Evolutionary conservation across 208 protist species (phyloP).

Genomic region (Leishmania mexicana): DNA sequence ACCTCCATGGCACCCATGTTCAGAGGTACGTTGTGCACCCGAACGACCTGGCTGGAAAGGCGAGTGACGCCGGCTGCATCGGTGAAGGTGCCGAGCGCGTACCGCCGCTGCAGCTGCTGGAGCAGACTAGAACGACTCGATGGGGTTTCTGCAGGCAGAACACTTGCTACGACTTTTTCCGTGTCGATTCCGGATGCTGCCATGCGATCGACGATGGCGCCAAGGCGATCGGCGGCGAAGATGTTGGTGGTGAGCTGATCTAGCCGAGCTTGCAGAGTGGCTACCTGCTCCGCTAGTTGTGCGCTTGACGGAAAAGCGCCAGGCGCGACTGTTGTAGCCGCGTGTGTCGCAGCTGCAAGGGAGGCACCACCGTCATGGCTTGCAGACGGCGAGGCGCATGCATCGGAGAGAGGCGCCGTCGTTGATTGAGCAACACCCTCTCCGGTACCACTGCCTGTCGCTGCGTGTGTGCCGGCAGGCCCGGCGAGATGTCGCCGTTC

Average conservation of each 20-base stretch:
- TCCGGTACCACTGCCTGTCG: background rate
- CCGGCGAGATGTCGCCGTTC: slow-evolving; percentile 44
- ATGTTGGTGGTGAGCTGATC: slow-evolving; percentile 43
- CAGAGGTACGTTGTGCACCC: slow-evolving; percentile 58
- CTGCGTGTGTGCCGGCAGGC: background rate
- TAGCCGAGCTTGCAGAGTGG: slow-evolving; percentile 40
- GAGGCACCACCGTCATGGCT: background rate
- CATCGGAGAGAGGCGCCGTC: background rate
- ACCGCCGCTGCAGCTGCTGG: slow-evolving; percentile 14
- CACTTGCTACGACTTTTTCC: background rate
- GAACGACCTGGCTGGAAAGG: slow-evolving; percentile 48
- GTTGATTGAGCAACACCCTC: background rate
- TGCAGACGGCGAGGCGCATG: background rate
- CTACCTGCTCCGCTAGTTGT: slow-evolving; percentile 27
- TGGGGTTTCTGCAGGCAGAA: background rate
- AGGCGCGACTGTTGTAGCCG: background rate
- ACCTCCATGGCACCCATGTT: slow-evolving; percentile 68
- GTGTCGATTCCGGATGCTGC: background rate
- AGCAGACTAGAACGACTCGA: slow-evolving; percentile 18
- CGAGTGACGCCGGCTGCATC: slow-evolving; percentile 53
- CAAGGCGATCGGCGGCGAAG: slow-evolving; percentile 37
- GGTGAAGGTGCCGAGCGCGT: slow-evolving; percentile 35
- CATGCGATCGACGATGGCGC: slow-evolving; percentile 3
- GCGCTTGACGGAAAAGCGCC: background rate
- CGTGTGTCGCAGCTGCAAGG: background rate